A percentile compares a stretch with the other conserved stretches of the same genome.
Evolutionary conservation across 495 filamentous ascomycete genomes (phyloP).

Genomic region (Hypoxylon fuscum): DNA sequence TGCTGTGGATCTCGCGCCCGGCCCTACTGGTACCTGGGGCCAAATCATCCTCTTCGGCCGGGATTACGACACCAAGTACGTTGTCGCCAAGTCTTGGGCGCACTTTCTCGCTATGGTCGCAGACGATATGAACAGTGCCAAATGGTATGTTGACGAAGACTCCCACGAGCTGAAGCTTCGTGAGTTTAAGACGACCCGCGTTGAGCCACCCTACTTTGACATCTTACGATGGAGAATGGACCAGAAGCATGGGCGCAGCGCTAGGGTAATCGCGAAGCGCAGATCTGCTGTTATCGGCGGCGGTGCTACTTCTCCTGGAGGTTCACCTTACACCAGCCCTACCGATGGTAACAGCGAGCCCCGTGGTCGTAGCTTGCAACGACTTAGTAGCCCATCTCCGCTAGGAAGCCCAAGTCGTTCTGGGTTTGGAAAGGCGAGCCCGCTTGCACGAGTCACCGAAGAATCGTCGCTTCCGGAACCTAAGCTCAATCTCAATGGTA

Average conservation of each 20-base stretch:
- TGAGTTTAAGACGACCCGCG: constrained; percentile 85
- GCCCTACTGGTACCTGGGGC: constrained; percentile 90
- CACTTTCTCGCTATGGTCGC: constrained; percentile 86
- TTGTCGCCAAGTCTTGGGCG: constrained; percentile 92
- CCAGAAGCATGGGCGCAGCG: constrained; percentile 84
- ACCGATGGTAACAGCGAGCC: constrained; percentile 55
- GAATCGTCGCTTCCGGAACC: constrained; percentile 45
- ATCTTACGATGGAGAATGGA: constrained; percentile 94
- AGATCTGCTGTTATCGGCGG: constrained; percentile 49
- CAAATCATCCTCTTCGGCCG: constrained; percentile 96
- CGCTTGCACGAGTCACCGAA: constrained; percentile 62
- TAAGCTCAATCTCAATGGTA: constrained; percentile 31
- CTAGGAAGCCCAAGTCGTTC: constrained; percentile 62
- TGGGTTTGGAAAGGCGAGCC: constrained; percentile 60
- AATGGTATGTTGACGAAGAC: constrained; percentile 91
- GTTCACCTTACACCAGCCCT: constrained; percentile 64
- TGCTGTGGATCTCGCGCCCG: constrained; percentile 92
- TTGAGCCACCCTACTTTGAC: constrained; percentile 94
- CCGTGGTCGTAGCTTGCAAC: constrained; percentile 63
- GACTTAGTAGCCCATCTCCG: constrained; percentile 61
- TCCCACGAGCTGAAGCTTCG: constrained; percentile 87
- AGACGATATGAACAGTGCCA: constrained; percentile 86
- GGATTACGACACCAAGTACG: constrained; percentile 98
- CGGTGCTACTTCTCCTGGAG: constrained; percentile 51
- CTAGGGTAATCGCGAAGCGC: constrained; percentile 48